These are phyloP conservation scores for Phaeosphaeriaceae sp. DNA, from an alignment of 2,329 filamentous ascomycete genomes.

Conservation along the genomic window DNA sequence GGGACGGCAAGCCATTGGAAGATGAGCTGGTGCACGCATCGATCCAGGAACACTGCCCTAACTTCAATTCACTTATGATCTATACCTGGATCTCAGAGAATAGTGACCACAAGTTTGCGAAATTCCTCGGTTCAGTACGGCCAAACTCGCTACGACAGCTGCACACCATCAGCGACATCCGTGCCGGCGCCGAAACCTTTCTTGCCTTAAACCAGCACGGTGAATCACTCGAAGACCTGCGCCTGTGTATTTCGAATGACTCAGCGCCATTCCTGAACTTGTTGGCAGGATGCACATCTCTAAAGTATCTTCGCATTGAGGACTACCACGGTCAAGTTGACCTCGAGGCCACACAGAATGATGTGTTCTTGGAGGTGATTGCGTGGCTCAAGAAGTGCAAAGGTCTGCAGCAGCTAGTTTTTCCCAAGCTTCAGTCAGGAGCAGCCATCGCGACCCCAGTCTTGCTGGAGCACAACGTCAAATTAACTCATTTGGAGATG, in stretches of 20 bases:
- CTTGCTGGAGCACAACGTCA: slow-evolving; percentile 54
- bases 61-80: slow-evolving; percentile 67
- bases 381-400: slow-evolving; percentile 64
- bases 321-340: slow-evolving; percentile 54
- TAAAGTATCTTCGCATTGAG: slow-evolving; percentile 59
- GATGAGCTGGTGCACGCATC: slow-evolving; percentile 60
- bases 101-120: slow-evolving; percentile 65
- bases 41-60: slow-evolving; percentile 65
- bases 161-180: slow-evolving; percentile 63
- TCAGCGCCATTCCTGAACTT: slow-evolving; percentile 58
- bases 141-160: slow-evolving; percentile 66
- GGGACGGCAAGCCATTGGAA: slow-evolving; percentile 66
- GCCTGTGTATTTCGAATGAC: slow-evolving; percentile 58
- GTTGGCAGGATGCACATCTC: slow-evolving; percentile 57
- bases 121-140: slow-evolving; percentile 64
- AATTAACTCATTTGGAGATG: slow-evolving; percentile 58
- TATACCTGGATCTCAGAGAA: slow-evolving; percentile 59
- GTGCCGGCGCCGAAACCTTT: slow-evolving; percentile 63
- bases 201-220: slow-evolving; percentile 60
- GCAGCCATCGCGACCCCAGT: slow-evolving; percentile 61
- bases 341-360: slow-evolving; percentile 60
- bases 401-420: slow-evolving; percentile 57
- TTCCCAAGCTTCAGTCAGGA: slow-evolving; percentile 61
- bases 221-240: slow-evolving; percentile 62
- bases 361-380: slow-evolving; percentile 59